Base-by-base conservation (phyloP, 163 green algal genomes). In the Chlorella variabilis region DNA sequence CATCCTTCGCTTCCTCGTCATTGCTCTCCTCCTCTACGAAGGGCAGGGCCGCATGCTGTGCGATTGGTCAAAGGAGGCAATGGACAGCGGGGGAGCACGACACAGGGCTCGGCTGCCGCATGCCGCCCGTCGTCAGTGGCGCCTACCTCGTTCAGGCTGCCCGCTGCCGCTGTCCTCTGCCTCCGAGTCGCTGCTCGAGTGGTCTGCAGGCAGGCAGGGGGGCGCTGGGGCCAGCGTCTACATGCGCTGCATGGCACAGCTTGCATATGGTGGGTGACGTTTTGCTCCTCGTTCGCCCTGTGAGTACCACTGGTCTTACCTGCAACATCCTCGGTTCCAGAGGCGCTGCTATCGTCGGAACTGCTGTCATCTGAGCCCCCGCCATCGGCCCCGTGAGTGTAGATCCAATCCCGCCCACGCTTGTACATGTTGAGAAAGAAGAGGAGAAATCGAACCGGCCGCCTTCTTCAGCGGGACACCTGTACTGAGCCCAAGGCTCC, bases 331-430 rank as follows among this genome's bases (percentile, higher is more conserved):
- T 36, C 41, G 71, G 15, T 67, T 74, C 63, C 59, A 39, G 29
- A 39, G 3, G 49, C 56, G 15, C 69, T 65, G 41, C 65, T 71
- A 33, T 80, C 54, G 7, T 83, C 63, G 27, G n/a, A 61, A 38
- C 56, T 68, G 21, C 49, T 73, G 42, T 63, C 42, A 29, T 79
- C 80, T 29, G 51, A 62, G 20, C 51, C 71, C 29, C 77, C 77
- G 9, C 84, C 81, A 13, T 87, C 78, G 4, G 83, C 67, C 23
- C 84, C 80, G 27, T 81, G 79, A 39, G 80, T 81, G 21, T 79
- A 75, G 23, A 86, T 48, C 82, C 85, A 89, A 54, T 86, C 78
- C 1, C 75, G n/a, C n/a, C n/a, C 62, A 1, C 85, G 68, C 45
- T 86, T 86, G 82, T 80, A 86, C 82, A 89, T 89, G n/a, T n/a